Evolutionary conservation across 805 yeast genomes (phyloP), one percentile per base, ranked within the genome.

Genomic region (Spathaspora sp.): DNA sequence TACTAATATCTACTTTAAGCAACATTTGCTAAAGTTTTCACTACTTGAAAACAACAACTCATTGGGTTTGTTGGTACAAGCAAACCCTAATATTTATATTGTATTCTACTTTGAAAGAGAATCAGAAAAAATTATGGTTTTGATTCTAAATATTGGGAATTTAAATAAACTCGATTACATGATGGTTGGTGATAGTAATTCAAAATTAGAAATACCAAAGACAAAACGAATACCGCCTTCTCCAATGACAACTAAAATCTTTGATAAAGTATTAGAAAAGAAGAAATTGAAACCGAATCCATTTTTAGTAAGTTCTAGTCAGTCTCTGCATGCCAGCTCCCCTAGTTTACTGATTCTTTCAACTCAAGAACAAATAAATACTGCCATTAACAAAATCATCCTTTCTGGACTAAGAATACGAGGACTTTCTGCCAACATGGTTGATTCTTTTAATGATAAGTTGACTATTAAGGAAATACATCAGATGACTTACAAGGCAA

Each of bases 391-490:
- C 49, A 68, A 70, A 52, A 56, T 72, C 9, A 65, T 73, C 14
- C 60, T 68, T n/a, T 70, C 77, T 16, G 79, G 78, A 8, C 60
- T 75, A 18, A 61, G 79, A 49, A 64, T 75, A 12, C 63, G 79
- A 42, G 78, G 78, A 6, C 57, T 73, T 32, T 61, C 69, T 14
- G 57, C 63, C 3, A 54, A 59, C 49, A 51, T 55, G 26, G 53
- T 48, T 46, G 51, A 58, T 17, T 54, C 65, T 11, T 47, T 55
- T 8, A 71, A 70, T 51, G 75, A 73, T 40, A 68, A 64, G 48
- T 51, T 73, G 16, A 65, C 70, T 32, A 64, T 72, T 17, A 69
- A 70, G 47, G 78, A 74, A 51, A 65, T 72, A 8, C 72, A 71
- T 57, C 73, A 68, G 44, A 72, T 72, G 76, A 72, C 78, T 0